Evolutionary conservation across 306 rosid species (phyloP), one percentile per base, ranked within the genome.

Genomic region (Arachis hypogaea): DNA sequence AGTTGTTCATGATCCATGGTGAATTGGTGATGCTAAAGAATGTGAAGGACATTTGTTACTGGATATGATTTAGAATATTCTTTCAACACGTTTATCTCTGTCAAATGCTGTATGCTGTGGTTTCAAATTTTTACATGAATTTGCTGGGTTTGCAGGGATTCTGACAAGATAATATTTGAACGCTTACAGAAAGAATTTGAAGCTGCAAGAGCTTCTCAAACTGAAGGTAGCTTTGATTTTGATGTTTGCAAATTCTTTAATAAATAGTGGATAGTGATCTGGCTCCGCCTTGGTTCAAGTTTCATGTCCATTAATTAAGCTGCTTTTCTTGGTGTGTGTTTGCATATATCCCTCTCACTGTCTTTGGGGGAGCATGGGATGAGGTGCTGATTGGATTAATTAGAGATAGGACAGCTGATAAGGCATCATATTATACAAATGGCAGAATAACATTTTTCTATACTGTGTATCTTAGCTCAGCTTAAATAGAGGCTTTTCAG

Each of bases 101-200:
- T 76, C 56, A 12, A 9, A 78, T 74, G 64, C 40, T 57, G 52
- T 66, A 52, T 73, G 54, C 63, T 45, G 55, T 42, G 54, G 54
- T 72, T 47, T 64, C 45, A 22, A 2, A 28, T 14, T 45, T 38
- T 59, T 56, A 22, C 55, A 7, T 36, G 33, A 36, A 74, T 78
- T 69, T 55, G 30, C 14, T 70, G 66, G 63, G 22, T 69, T 67
- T 55, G 76, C 63, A 92, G 99, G 87, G 99, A 94, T 85, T 87
- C 98, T 40, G 97, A 94, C 87, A 94, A 92, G 86, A 84, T 80
- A 80, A 78, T 88, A 72, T 82, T 82, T 74, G 95, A 92, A 79
- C 92, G 88, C 68, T 86, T 94, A 62, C 90, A 82, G 68, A 94
- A 81, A 77, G 99, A 94, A 73, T 90, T 94, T 80, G 98, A 90